Conservation (phyloP, 805 yeast species). For the Candida methanosorbosa region DNA sequence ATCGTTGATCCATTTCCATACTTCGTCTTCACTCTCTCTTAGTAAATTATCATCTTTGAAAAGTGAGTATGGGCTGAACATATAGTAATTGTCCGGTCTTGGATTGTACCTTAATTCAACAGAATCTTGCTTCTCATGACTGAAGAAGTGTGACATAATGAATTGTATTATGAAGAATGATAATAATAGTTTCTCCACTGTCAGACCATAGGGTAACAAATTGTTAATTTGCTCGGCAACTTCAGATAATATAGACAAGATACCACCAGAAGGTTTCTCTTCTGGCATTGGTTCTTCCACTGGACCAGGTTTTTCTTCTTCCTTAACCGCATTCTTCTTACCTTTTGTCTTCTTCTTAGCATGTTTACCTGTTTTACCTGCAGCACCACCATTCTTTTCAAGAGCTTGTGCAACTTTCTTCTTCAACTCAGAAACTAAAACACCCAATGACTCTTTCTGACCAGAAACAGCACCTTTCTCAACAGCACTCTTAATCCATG, state of each 20-base stretch:
- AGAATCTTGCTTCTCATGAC: no score
- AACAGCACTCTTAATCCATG: constrained; percentile 72
- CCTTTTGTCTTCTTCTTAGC: constrained; percentile 9
- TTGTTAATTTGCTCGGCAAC: no score
- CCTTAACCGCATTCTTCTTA: constrained; percentile 12
- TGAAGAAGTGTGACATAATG: constrained; percentile 26
- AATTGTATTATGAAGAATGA: constrained; percentile 26
- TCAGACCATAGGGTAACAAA: no score
- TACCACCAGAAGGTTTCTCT: no score
- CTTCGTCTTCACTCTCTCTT: constrained; percentile 43
- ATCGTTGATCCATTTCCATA: constrained; percentile 67
- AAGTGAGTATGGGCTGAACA: no score
- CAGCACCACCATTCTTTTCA: constrained; percentile 6
- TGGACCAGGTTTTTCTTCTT: constrained; percentile 18
- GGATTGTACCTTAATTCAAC: no score
- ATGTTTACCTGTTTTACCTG: constrained; percentile 4
- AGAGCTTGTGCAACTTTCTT: constrained; percentile 25
- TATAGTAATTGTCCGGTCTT: no score
- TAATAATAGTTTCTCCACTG: no score
- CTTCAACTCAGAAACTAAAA: constrained; percentile 38
- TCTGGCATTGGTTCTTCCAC: no score
- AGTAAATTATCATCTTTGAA: constrained; percentile 4
- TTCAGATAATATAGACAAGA: no score
- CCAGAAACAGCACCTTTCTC: constrained; percentile 71
- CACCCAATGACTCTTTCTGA: constrained; percentile 50